Evolutionary conservation across 2,329 filamentous ascomycete species (phyloP).

Genomic region (Blastomyces gilchristii): DNA sequence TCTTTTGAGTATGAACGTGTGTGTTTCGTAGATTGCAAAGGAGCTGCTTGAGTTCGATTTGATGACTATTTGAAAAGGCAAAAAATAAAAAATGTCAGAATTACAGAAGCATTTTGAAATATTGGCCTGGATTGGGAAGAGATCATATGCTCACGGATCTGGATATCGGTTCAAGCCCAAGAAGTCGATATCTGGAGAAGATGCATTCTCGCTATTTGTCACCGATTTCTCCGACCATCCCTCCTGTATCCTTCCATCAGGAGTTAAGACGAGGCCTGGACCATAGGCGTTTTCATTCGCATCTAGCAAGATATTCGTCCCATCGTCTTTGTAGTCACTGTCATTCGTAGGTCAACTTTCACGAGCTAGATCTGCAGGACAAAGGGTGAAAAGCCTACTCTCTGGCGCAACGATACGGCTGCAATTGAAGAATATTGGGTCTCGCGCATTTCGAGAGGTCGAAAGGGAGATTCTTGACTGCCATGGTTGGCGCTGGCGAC

Average conservation of each 20-base stretch:
- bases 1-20: slow-evolving; percentile 63
- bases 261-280: slow-evolving; percentile 55
- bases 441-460: slow-evolving; percentile 64
- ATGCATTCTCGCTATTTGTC: slow-evolving; percentile 29
- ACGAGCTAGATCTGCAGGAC: background rate
- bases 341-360: slow-evolving; percentile 21
- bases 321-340: slow-evolving; percentile 98
- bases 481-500: slow-evolving; percentile 24
- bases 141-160: slow-evolving; percentile 51
- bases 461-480: slow-evolving; percentile 46
- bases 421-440: slow-evolving; percentile 63
- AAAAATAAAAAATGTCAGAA: background rate
- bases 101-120: background rate
- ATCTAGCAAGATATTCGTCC: slow-evolving; percentile 88
- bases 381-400: slow-evolving; percentile 48
- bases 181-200: slow-evolving; percentile 57
- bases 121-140: background rate
- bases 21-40: slow-evolving; percentile 80
- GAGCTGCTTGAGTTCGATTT: slow-evolving; percentile 70
- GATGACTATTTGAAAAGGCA: slow-evolving; percentile 49
- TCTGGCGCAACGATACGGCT: slow-evolving; percentile 72
- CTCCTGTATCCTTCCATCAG: slow-evolving; percentile 38
- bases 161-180: slow-evolving; percentile 85
- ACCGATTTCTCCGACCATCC: slow-evolving; percentile 23
- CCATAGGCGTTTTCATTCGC: slow-evolving; percentile 97